Base-by-base conservation (phyloP, 495 filamentous ascomycete genomes). In the Penicillium riverlandense region DNA sequence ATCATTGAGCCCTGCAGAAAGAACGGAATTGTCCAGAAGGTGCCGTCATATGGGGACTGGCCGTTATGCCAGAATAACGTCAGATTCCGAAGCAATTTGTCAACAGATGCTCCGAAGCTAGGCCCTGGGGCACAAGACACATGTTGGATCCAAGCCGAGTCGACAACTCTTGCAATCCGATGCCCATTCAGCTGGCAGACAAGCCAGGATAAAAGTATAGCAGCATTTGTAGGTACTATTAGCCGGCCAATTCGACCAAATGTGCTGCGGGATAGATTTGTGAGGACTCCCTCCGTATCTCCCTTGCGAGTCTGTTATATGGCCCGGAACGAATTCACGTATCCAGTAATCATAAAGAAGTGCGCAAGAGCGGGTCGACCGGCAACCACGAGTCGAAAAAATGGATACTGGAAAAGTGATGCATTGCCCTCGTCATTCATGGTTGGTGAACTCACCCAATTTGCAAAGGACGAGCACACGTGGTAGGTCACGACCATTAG, bases 11-110 rank as follows among this genome's bases (percentile, higher is more conserved):
- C 49, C 15, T 52, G 38, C 14, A 52, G 11, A 14, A 52, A 52
- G 44, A 44, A 52, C 6, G 49, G 49, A 8, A 52, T 52, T 8
- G 49, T 52, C 49, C 49, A 52, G 12, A 47, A 47, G 4, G 44
- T 48, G 11, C 13, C 30, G 27, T 52, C 49, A 22, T 52, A 52
- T 29, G 32, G 22, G 1, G 39, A 38, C 10, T 8, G 13, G 13
- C 49, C 49, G 6, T n/a, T 30, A 13, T 47, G 35, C 49, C 49
- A 52, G 16, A 47, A 52, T 11, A 52, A 13, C 4, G 38, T 34
- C 5, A 47, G 33, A 30, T 52, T 52, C 9, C 40, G 35, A 12
- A 43, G 34, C 11, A 52, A 33, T 12, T 40, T 40, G 3, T 8
- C 1, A 9, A 52, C 14, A 11, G 49, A 42, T 15, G 11, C 28